Conservation (phyloP, 164 flowering plant genomes). For the Buxus sempervirens region DNA sequence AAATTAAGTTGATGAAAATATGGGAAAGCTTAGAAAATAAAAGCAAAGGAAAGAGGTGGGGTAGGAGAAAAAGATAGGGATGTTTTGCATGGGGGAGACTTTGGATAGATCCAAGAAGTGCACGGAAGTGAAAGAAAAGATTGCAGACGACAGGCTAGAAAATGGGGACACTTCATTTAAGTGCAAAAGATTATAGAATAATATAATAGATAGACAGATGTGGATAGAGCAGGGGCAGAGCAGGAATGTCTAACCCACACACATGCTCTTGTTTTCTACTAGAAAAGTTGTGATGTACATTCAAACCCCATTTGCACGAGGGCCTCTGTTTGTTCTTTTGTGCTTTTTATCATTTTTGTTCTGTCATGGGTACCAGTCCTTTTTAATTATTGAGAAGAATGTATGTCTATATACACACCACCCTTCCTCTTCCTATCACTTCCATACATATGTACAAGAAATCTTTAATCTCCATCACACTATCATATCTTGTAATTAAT, state of each 20-base stretch:
- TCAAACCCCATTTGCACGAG: conserved; percentile 46
- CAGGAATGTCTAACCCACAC: conserved; percentile 3
- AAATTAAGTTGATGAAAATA: background rate
- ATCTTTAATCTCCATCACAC: too few relatives aligned
- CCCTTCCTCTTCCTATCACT: too few relatives aligned
- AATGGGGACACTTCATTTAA: background rate
- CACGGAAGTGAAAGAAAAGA: background rate
- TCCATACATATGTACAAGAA: too few relatives aligned
- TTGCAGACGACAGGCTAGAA: background rate
- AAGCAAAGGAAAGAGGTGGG: background rate
- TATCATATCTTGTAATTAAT: too few relatives aligned
- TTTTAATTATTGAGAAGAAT: too few relatives aligned
- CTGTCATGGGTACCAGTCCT: background rate
- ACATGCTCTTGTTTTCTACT: conserved; percentile 13
- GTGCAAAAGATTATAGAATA: too few relatives aligned
- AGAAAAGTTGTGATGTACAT: conserved; percentile 36
- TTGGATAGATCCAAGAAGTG: background rate
- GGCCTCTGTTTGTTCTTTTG: conserved; percentile 46
- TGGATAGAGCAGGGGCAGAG: background rate
- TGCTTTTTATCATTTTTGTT: too few relatives aligned
- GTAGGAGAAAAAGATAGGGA: background rate
- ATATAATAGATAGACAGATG: background rate
- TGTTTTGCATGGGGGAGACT: background rate
- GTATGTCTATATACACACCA: too few relatives aligned
- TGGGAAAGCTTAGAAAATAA: background rate